A percentile compares a stretch with the other conserved stretches of the same genome.
Evolutionary conservation across 495 filamentous ascomycete species (phyloP).

Genomic region (Aspergillus affinis): DNA sequence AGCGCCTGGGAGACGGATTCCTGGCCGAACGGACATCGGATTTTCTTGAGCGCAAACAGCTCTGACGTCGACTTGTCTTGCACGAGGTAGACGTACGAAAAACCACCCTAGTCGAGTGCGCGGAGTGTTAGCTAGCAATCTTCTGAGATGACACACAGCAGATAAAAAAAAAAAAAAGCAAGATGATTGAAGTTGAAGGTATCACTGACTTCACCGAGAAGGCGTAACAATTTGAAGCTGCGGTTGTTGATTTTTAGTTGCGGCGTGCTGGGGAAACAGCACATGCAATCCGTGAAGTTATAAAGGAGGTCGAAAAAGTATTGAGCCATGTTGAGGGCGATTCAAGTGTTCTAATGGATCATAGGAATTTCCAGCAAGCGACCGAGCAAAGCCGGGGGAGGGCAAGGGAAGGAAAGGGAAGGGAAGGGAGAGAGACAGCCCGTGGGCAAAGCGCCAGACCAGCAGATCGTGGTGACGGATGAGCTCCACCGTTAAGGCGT

Average conservation of each 20-base stretch:
- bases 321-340: slow-evolving; percentile 64
- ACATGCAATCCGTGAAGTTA: slow-evolving; percentile 89
- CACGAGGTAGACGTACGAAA: slow-evolving; percentile 98
- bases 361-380: not conserved
- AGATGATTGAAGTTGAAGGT: too few relatives aligned
- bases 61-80: slow-evolving; percentile 79
- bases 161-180: not conserved
- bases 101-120: slow-evolving; percentile 67
- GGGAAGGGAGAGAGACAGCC: too few relatives aligned
- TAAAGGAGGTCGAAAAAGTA: slow-evolving; percentile 86
- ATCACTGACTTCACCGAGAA: slow-evolving; percentile 76
- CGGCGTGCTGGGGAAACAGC: slow-evolving; percentile 90
- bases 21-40: slow-evolving; percentile 94
- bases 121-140: slow-evolving; percentile 8
- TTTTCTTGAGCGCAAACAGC: slow-evolving; percentile 95
- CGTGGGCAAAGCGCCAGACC: too few relatives aligned
- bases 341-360: not conserved
- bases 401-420: not conserved
- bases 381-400: not conserved
- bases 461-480: slow-evolving; percentile 3
- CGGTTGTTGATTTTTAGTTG: slow-evolving; percentile 93
- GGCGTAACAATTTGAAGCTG: slow-evolving; percentile 89
- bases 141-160: not conserved
- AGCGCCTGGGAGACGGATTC: slow-evolving; percentile 92
- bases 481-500: not conserved